Evolutionary conservation across 805 yeast genomes (phyloP), one percentile per base, ranked within the genome.

Genomic region (Candida tammaniensis): DNA sequence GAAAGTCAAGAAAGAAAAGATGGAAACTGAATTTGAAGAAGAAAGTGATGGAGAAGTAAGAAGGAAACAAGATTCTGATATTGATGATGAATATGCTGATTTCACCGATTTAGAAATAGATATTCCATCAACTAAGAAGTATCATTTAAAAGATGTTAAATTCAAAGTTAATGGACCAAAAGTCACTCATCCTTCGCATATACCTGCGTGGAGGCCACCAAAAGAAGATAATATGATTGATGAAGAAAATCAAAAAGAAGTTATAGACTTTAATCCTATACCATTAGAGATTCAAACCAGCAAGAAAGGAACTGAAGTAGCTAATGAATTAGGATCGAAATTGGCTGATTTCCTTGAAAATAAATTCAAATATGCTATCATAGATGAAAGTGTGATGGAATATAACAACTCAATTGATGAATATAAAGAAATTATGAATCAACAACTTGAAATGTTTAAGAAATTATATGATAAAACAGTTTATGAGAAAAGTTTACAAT

Each of bases 351-450:
- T 55, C 30, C 46, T 67, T 25, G 45, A 47, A 14, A 35, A 39
- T 16, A 54, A 59, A 31, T 62, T 48, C 40, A 61, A 54, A 36
- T 45, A 55, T 1, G 63, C 69, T 2, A 63, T 67, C 21, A 44
- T 65, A 5, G 73, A 67, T 37, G 73, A 67, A 21, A 40, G 60
- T 1, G 40, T 45, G 12, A 42, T 43, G 4, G 73, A 67, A 24
- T 57, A 50, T 27, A 42, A 47, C 24, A 54, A 49, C 27, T 52
- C 69, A 0, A 51, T 53, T 0, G 80, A 77, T 30, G 94, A 87
- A 45, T 86, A 74, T 42, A 70, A 77, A 1, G 57, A 57, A n/a
- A 70, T 75, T 14, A 61, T 87, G 27, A 49, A 55, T 0, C 75
- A 73, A 17, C 93, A 86, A 45, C 17, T 52, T 49, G 11, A 64